Conservation (phyloP, 2,329 filamentous ascomycete species). For the Teratosphaeria nubilosa region DNA sequence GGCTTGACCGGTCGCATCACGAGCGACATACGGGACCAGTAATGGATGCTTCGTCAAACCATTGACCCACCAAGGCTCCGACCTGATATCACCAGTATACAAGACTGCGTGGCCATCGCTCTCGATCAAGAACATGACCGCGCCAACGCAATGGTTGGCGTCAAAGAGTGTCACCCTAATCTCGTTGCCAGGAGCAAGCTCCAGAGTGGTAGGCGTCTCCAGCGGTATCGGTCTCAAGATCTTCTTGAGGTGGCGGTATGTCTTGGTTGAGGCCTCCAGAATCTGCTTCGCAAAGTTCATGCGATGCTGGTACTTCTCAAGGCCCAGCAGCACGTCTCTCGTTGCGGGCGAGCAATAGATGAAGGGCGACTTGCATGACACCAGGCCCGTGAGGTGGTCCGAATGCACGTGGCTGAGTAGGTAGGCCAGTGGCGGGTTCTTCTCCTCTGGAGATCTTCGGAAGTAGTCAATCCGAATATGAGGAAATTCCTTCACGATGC, state of each 20-base stretch:
- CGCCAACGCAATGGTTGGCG: slow-evolving; percentile 83
- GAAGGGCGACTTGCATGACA: slow-evolving; percentile 66
- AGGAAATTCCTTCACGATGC: slow-evolving; percentile 64
- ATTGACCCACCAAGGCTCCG: slow-evolving; percentile 79
- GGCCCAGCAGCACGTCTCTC: slow-evolving; percentile 62
- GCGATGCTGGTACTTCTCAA: slow-evolving; percentile 70
- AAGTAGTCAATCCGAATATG: slow-evolving; percentile 80
- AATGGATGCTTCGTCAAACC: slow-evolving; percentile 59
- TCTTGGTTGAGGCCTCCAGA: slow-evolving; percentile 61
- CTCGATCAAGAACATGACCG: slow-evolving; percentile 89
- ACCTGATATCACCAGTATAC: slow-evolving; percentile 82
- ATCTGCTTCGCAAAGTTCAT: slow-evolving; percentile 73
- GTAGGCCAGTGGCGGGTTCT: slow-evolving; percentile 58
- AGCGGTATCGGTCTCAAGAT: slow-evolving; percentile 72
- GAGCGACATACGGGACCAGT: slow-evolving; percentile 55
- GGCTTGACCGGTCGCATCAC: not conserved
- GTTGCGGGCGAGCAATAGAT: slow-evolving; percentile 86
- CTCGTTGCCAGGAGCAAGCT: slow-evolving; percentile 56
- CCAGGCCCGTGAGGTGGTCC: slow-evolving; percentile 75
- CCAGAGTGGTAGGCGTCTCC: slow-evolving; percentile 66
- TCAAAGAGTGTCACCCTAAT: slow-evolving; percentile 78
- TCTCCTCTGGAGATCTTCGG: slow-evolving; percentile 22
- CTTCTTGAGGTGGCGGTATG: slow-evolving; percentile 65
- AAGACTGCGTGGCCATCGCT: slow-evolving; percentile 60
- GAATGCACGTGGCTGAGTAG: slow-evolving; percentile 91